phyloP scores from a whole-genome alignment of 768 basidiomycete species.

The Lanmaoa pseudosensibilis region DNA sequence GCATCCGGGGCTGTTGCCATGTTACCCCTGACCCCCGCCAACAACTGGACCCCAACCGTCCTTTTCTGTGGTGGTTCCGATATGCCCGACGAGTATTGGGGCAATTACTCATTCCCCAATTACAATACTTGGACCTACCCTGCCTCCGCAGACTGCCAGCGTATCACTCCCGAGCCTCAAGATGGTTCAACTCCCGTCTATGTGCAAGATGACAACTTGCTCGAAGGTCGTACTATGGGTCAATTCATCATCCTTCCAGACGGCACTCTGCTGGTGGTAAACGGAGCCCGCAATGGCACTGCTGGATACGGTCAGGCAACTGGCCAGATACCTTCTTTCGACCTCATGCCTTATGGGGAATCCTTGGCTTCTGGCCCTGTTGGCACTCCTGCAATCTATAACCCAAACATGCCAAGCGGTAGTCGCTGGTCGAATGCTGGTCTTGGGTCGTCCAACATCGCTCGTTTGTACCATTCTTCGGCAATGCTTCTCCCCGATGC shows the following conservation, averaged over 20 bases:
- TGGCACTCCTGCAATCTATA: slow-evolving; percentile 76
- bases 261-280: slow-evolving; percentile 72
- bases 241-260: slow-evolving; percentile 86
- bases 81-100: slow-evolving; percentile 74
- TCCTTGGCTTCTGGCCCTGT: slow-evolving; percentile 82
- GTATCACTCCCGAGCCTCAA: slow-evolving; percentile 82
- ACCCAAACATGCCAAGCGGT: slow-evolving; percentile 72
- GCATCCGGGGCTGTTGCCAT: slow-evolving; percentile 87
- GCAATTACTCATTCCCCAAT: slow-evolving; percentile 71
- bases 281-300: slow-evolving; percentile 83
- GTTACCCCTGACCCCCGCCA: slow-evolving; percentile 87
- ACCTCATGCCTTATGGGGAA: slow-evolving; percentile 68
- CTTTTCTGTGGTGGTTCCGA: slow-evolving; percentile 90
- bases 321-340: slow-evolving; percentile 40
- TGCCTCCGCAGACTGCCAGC: slow-evolving; percentile 72
- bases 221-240: slow-evolving; percentile 84
- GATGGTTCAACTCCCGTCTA: slow-evolving; percentile 64
- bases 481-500: slow-evolving; percentile 87
- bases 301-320: slow-evolving; percentile 78
- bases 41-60: slow-evolving; percentile 82
- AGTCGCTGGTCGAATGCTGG: slow-evolving; percentile 73
- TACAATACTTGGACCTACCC: slow-evolving; percentile 75
- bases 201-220: slow-evolving; percentile 72
- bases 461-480: slow-evolving; percentile 90
- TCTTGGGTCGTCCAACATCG: slow-evolving; percentile 59